Percentiles rank a stretch among this genome's conserved stretches.
Conservation (phyloP, 257 asterid species). For the Solanum bulbocastanum region DNA sequence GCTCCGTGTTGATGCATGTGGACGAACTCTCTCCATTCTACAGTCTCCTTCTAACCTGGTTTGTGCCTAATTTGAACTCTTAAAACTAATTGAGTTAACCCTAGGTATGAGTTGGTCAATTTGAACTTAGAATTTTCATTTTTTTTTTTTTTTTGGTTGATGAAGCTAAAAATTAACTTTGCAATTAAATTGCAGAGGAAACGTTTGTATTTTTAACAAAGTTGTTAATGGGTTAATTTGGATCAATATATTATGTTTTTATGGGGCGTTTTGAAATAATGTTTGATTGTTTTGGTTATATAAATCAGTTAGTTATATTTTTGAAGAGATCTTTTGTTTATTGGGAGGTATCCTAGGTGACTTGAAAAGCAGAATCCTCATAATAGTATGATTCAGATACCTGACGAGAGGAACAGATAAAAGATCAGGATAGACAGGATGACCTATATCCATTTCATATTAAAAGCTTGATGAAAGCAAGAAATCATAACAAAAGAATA, state of each 20-base stretch:
- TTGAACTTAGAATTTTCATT: background rate
- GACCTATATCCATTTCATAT: background rate
- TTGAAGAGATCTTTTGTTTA: background rate
- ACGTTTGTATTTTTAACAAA: too few relatives aligned
- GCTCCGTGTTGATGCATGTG: conserved; percentile 71
- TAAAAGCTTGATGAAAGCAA: background rate
- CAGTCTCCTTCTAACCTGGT: conserved; percentile 87
- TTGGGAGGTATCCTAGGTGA: background rate
- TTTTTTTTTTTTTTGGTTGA: background rate
- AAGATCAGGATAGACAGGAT: too few relatives aligned
- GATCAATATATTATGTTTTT: too few relatives aligned
- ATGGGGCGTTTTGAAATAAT: too few relatives aligned
- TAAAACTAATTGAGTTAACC: background rate
- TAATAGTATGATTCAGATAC: too few relatives aligned
- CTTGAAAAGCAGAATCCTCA: background rate
- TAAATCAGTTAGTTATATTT: background rate
- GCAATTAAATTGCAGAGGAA: background rate
- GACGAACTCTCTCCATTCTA: conserved; percentile 62
- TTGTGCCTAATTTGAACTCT: background rate
- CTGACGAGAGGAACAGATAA: too few relatives aligned
- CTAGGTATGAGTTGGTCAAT: background rate
- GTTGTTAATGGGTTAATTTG: too few relatives aligned
- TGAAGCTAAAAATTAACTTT: background rate
- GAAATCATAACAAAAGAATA: background rate
- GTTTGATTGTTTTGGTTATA: background rate